Evolutionary conservation across 768 basidiomycete species (phyloP).

Genomic region (Dendrothele bispora): DNA sequence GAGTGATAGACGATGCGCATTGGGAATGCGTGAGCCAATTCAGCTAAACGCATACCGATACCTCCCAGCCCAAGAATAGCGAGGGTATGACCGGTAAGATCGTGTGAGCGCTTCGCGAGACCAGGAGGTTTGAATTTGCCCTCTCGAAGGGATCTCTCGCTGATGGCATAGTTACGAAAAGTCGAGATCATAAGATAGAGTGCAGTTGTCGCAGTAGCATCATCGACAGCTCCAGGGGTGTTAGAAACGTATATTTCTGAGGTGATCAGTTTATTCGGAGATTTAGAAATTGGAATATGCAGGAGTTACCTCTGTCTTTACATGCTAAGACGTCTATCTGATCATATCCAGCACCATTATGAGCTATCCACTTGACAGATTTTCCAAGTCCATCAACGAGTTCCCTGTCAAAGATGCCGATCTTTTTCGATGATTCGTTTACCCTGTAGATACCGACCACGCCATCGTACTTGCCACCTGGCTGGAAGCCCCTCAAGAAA

Average conservation of each 20-base stretch:
- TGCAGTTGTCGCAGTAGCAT: conserved; percentile 88
- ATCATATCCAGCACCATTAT: conserved; percentile 94
- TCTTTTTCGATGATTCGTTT: conserved; percentile 59
- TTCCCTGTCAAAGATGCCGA: conserved; percentile 81
- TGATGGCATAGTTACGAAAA: conserved; percentile 68
- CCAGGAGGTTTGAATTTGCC: conserved; percentile 62
- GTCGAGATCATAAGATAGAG: conserved; percentile 81
- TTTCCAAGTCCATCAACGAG: conserved; percentile 68
- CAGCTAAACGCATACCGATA: conserved; percentile 69
- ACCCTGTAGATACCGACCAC: conserved; percentile 79
- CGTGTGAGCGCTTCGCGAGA: conserved; percentile 50
- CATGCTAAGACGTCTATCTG: conserved; percentile 78
- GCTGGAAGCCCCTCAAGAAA: conserved; percentile 63
- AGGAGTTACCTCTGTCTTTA: conserved; percentile 57
- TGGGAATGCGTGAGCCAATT: conserved; percentile 76
- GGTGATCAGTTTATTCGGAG: conserved; percentile 1
- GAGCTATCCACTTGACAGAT: conserved; percentile 82
- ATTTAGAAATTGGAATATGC: no score
- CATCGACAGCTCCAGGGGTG: conserved; percentile 88
- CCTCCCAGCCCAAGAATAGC: conserved; percentile 79
- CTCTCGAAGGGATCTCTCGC: conserved; percentile 57
- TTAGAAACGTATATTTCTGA: conserved; percentile 80
- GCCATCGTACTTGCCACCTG: conserved; percentile 72
- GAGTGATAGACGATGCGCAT: conserved; percentile 89
- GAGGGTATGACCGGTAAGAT: conserved; percentile 66